Evolutionary conservation across 495 filamentous ascomycete species (phyloP).

Genomic region (Penicillium fimorum): DNA sequence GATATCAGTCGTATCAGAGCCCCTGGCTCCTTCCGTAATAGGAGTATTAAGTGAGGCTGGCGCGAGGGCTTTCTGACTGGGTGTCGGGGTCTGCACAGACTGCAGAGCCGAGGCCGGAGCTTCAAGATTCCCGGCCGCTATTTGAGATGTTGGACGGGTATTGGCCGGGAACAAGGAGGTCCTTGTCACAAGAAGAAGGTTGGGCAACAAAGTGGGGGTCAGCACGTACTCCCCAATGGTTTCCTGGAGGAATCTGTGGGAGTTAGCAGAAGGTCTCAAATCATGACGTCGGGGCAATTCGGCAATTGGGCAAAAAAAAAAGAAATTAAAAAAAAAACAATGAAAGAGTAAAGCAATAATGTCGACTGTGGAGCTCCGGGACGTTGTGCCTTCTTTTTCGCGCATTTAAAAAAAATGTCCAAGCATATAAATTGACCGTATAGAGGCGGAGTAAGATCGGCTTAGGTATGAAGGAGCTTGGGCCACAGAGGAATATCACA

Average conservation of each 20-base stretch:
- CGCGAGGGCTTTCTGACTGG: slow-evolving; percentile 17
- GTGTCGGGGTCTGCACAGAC: slow-evolving; percentile 29
- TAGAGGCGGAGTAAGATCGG: slow-evolving; percentile 30
- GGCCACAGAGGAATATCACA: slow-evolving; percentile 28
- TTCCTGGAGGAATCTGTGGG: slow-evolving; percentile 69
- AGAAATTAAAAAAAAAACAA: slow-evolving; percentile 16
- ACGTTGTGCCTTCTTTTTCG: slow-evolving; percentile 16
- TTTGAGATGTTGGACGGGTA: slow-evolving; percentile 40
- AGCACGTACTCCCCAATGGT: slow-evolving; percentile 63
- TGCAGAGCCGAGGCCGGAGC: slow-evolving; percentile 29
- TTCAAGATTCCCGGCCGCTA: slow-evolving; percentile 24
- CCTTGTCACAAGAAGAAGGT: slow-evolving; percentile 69
- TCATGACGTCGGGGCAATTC: slow-evolving; percentile 23
- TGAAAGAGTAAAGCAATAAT: slow-evolving; percentile 9
- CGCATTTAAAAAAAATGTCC: slow-evolving; percentile 13
- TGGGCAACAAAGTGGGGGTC: slow-evolving; percentile 66
- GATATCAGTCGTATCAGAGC: slow-evolving; percentile 13
- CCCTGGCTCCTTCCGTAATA: slow-evolving; percentile 9
- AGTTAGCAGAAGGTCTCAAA: slow-evolving; percentile 28
- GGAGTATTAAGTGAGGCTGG: slow-evolving; percentile 4
- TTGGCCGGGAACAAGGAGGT: slow-evolving; percentile 79
- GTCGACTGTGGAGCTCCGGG: slow-evolving; percentile 27
- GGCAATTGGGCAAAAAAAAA: slow-evolving; percentile 11
- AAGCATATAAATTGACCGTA: slow-evolving; percentile 13
- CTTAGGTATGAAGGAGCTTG: slow-evolving; percentile 37